Conservation (phyloP, 305 asterid genomes). For the Ruellia speciosa region DNA sequence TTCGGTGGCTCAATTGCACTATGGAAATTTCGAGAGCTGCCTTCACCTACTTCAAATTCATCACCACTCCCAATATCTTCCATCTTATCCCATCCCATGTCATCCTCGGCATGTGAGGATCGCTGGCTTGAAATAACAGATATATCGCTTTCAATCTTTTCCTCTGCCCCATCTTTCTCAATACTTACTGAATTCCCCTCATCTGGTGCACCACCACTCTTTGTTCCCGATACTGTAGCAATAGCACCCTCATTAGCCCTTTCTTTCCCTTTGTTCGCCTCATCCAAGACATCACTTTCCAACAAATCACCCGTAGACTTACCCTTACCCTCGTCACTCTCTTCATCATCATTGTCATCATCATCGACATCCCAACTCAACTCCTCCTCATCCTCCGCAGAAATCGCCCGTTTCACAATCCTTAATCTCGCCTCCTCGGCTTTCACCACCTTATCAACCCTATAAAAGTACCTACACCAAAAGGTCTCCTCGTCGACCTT, state of each 20-base stretch:
- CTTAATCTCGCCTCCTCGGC: constrained; percentile 59
- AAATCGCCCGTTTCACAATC: constrained; percentile 54
- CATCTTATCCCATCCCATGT: constrained; percentile 83
- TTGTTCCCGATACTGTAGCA: constrained; percentile 32
- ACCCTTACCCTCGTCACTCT: constrained; percentile 8
- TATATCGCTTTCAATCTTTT: constrained; percentile 66
- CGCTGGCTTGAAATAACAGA: constrained; percentile 62
- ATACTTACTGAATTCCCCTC: constrained; percentile 27
- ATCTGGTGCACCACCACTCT: constrained; percentile 27
- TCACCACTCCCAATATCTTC: constrained; percentile 64
- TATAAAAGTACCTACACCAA: constrained; percentile 81
- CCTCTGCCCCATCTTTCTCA: constrained; percentile 58
- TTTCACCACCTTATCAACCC: constrained; percentile 46
- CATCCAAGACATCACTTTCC: no score
- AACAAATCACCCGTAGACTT: constrained; percentile 19
- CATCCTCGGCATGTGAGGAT: constrained; percentile 57
- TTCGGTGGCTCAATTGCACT: constrained; percentile 21
- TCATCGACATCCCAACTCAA: constrained; percentile 79
- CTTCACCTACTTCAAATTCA: constrained; percentile 35
- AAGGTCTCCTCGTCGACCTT: constrained; percentile 54
- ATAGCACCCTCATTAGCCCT: neutral
- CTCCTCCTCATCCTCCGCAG: constrained; percentile 67
- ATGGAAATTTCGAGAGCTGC: constrained; percentile 19
- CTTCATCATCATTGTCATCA: constrained; percentile 32
- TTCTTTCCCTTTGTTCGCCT: no score